These are phyloP conservation scores for Arthonia radiata DNA, from an alignment of 495 filamentous ascomycete genomes.

Conservation along the genomic window DNA sequence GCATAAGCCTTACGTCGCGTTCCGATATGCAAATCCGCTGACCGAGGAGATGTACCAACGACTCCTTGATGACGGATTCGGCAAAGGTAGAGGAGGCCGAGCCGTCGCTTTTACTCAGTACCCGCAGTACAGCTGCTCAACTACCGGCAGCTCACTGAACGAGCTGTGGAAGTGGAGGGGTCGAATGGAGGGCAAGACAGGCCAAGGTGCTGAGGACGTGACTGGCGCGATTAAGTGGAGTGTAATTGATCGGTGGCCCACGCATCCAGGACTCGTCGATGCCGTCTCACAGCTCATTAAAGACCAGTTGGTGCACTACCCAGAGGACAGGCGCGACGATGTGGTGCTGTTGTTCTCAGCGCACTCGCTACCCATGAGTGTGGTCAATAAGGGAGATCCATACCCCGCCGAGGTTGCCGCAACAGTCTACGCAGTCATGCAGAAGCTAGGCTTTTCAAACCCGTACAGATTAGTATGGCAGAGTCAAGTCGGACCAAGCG, in stretches of 20 bases:
- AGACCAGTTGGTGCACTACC: conserved; percentile 55
- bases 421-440: conserved; percentile 94
- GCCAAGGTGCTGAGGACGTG: conserved; percentile 14
- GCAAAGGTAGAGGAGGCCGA: conserved; percentile 58
- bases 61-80: conserved; percentile 71
- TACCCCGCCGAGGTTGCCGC: conserved; percentile 94
- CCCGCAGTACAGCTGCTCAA: conserved; percentile 97
- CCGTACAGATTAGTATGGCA: conserved; percentile 93
- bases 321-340: conserved; percentile 44
- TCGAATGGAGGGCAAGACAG: conserved; percentile 52
- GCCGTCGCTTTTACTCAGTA: conserved; percentile 98
- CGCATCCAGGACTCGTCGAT: conserved; percentile 70
- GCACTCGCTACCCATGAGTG: conserved; percentile 88
- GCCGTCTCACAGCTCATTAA: conserved; percentile 83
- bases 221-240: conserved; percentile 72
- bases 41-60: conserved; percentile 79
- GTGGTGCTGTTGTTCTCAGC: conserved; percentile 86
- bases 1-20: conserved; percentile 97
- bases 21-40: conserved; percentile 80
- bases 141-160: conserved; percentile 85
- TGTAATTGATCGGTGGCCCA: conserved; percentile 94
- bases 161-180: conserved; percentile 94
- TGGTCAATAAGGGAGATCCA: conserved; percentile 73
- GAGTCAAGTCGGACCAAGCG: conserved; percentile 83
- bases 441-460: conserved; percentile 61